phyloP scores from a whole-genome alignment of 2,329 filamentous ascomycete species.

The Pseudocercospora musae region DNA sequence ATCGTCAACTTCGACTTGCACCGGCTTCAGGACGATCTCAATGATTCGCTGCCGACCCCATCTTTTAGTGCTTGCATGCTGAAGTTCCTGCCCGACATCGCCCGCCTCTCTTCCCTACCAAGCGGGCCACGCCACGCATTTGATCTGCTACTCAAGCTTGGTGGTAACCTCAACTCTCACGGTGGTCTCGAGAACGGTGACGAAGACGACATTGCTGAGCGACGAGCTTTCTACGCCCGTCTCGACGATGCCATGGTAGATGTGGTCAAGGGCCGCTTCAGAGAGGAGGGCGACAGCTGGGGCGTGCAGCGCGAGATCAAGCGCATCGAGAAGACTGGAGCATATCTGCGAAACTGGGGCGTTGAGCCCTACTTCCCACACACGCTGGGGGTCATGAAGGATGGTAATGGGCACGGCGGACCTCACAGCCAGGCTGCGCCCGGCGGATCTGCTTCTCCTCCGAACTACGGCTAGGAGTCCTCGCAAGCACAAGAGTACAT shows the following conservation, averaged over 20 bases:
- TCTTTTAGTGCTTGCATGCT: conserved; percentile 55
- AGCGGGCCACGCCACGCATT: conserved; percentile 50
- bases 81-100: conserved; percentile 54
- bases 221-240: conserved; percentile 49
- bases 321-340: conserved; percentile 55
- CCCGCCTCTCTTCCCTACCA: conserved; percentile 48
- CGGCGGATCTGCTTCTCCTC: conserved; percentile 1
- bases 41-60: conserved; percentile 51
- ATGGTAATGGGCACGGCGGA: conserved; percentile 25
- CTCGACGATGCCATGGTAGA: conserved; percentile 53
- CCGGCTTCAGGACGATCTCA: conserved; percentile 54
- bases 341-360: conserved; percentile 51
- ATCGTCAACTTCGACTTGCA: conserved; percentile 58
- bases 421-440: conserved; percentile 3
- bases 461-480: conserved; percentile 10
- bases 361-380: conserved; percentile 54
- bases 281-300: conserved; percentile 51
- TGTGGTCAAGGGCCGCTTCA: conserved; percentile 49
- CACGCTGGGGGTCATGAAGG: conserved; percentile 50
- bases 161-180: conserved; percentile 55
- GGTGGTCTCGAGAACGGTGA: conserved; percentile 51
- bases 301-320: conserved; percentile 52
- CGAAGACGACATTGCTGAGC: conserved; percentile 46
- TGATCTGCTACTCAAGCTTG: conserved; percentile 54
- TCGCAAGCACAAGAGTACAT: neutral